phyloP scores from a whole-genome alignment of 495 filamentous ascomycete species.

The Podospora sp. region DNA sequence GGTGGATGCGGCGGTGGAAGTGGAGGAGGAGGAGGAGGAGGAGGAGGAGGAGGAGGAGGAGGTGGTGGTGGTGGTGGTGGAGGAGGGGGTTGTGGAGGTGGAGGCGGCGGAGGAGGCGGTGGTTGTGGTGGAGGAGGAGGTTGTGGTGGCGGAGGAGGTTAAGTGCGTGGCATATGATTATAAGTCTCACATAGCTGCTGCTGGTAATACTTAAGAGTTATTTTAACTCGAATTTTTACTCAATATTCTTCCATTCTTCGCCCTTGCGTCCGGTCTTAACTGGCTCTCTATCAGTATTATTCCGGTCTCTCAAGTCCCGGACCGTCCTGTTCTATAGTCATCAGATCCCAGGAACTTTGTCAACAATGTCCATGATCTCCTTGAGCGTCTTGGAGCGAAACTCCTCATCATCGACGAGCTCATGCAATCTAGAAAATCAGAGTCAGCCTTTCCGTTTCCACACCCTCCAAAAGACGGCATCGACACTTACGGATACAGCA shows the following conservation, averaged over 20 bases:
- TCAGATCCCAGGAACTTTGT: not conserved
- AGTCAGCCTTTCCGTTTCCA: not conserved
- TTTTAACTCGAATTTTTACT: no score
- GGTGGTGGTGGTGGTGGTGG: not conserved
- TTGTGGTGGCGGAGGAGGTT: slow-evolving; percentile 3
- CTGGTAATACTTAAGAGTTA: no score
- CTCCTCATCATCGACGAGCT: slow-evolving; percentile 21
- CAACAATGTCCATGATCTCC: slow-evolving; percentile 20
- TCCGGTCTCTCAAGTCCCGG: no score
- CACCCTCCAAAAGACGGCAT: not conserved
- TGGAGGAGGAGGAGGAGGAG: not conserved
- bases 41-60: not conserved
- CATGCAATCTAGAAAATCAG: slow-evolving; percentile 11
- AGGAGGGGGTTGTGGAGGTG: not conserved
- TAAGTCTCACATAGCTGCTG: no score
- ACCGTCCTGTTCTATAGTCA: no score
- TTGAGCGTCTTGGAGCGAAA: slow-evolving; percentile 23
- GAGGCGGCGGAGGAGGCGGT: slow-evolving; percentile 1
- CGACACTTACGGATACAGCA: slow-evolving; percentile 23
- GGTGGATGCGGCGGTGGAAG: not conserved
- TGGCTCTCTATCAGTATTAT: no score
- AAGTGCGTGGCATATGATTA: not conserved
- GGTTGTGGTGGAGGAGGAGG: not conserved
- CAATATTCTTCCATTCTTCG: no score
- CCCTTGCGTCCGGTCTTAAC: no score